A percentile compares a stretch with the other conserved stretches of the same genome.
phyloP scores from a whole-genome alignment of 2,329 filamentous ascomycete genomes.

The Fusarium pseudonygamai region DNA sequence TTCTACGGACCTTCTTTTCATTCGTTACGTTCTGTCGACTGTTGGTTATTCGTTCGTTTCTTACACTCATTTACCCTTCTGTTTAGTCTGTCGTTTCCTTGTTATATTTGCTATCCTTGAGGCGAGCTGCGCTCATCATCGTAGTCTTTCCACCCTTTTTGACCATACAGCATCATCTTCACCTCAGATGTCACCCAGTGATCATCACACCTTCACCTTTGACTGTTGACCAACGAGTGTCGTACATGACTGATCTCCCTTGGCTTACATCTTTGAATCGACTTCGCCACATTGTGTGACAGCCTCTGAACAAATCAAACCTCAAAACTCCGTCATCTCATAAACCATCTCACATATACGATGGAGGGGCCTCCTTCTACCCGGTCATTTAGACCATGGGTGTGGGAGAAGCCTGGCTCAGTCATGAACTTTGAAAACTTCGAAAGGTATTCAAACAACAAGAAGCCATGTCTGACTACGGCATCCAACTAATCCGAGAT shows the following conservation, averaged over 20 bases:
- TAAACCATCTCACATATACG: conserved; percentile 8
- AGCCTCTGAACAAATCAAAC: conserved; percentile 7
- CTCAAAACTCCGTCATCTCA: conserved; percentile 8
- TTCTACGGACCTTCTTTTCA: conserved; percentile 12
- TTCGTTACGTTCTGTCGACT: conserved; percentile 19
- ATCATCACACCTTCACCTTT: conserved; percentile 24
- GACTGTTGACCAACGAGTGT: conserved; percentile 33
- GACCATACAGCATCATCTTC: neutral
- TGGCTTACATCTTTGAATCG: conserved; percentile 8
- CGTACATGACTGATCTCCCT: conserved; percentile 23
- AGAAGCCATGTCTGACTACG: conserved; percentile 6
- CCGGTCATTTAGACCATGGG: conserved; percentile 35
- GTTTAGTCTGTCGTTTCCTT: conserved; percentile 23
- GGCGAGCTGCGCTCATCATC: conserved; percentile 40
- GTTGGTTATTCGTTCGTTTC: conserved; percentile 34
- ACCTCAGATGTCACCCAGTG: conserved; percentile 1
- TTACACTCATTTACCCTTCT: conserved; percentile 20
- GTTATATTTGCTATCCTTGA: conserved; percentile 24
- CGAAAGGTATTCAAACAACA: conserved; percentile 33
- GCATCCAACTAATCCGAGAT: conserved; percentile 16
- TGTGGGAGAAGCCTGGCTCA: conserved; percentile 38
- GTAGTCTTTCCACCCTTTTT: conserved; percentile 30
- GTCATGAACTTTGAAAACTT: conserved; percentile 43
- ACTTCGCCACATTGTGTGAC: conserved; percentile 18
- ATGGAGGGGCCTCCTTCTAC: conserved; percentile 42